Evolutionary conservation across 306 rosid species (phyloP).

Genomic region (Sechiopsis laciniata): DNA sequence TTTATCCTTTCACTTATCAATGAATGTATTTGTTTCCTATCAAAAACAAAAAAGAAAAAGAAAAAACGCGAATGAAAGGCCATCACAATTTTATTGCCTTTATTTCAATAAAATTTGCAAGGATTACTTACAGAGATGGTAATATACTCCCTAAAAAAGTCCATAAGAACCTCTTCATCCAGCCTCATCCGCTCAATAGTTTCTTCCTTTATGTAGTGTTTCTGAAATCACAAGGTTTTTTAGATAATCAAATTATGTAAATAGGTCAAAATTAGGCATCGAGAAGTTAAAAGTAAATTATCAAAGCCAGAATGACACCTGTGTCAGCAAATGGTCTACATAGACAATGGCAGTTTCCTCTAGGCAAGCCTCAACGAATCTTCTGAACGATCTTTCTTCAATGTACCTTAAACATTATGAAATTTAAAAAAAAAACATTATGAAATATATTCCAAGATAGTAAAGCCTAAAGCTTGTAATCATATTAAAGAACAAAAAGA

Average conservation of each 20-base stretch:
- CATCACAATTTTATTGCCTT: no score
- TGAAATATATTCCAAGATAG: constrained; percentile 19
- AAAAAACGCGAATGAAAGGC: no score
- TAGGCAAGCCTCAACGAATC: constrained; percentile 96
- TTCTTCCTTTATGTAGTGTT: constrained; percentile 82
- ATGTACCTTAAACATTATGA: constrained; percentile 58
- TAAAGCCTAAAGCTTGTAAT: neutral
- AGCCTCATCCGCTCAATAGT: constrained; percentile 93
- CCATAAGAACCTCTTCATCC: constrained; percentile 97
- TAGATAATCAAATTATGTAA: neutral
- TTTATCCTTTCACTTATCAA: no score
- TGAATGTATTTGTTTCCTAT: no score
- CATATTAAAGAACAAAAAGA: neutral
- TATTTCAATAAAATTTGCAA: neutral
- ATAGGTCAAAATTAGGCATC: neutral
- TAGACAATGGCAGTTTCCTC: constrained; percentile 87
- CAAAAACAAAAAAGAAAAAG: no score
- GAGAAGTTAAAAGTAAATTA: no score
- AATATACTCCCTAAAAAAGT: constrained; percentile 86
- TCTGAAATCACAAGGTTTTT: constrained; percentile 42
- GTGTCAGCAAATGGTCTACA: constrained; percentile 83
- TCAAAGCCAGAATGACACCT: constrained; percentile 37
- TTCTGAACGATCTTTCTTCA: constrained; percentile 94
- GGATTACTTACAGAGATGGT: constrained; percentile 66
- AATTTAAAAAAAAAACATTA: constrained; percentile 3